phyloP scores from a whole-genome alignment of 495 filamentous ascomycete species.

The Schizothecium vesticola region DNA sequence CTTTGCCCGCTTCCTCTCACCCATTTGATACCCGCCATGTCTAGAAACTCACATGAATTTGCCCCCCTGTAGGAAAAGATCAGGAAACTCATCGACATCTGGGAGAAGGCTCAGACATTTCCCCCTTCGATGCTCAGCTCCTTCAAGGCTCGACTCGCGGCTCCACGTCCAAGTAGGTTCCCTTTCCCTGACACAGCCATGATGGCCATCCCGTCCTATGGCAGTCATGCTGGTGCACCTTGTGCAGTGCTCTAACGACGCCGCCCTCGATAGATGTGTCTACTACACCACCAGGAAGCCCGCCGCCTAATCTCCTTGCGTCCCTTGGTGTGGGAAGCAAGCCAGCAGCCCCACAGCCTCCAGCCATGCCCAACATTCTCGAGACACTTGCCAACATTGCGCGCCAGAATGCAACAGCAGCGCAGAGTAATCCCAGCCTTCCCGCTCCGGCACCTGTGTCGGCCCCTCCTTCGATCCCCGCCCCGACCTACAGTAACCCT shows the following conservation, averaged over 20 bases:
- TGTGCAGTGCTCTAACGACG: conserved; percentile 28
- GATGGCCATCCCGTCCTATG: conserved; percentile 5
- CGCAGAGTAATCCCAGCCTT: conserved; percentile 49
- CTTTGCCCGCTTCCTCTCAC: neutral
- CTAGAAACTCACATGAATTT: conserved; percentile 38
- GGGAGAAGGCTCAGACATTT: conserved; percentile 93
- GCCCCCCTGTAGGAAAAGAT: conserved; percentile 78
- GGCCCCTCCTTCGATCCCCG: conserved; percentile 16
- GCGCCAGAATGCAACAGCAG: conserved; percentile 64
- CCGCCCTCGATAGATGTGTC: conserved; percentile 53
- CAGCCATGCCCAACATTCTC: conserved; percentile 55
- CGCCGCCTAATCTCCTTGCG: conserved; percentile 47
- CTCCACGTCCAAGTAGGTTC: conserved; percentile 60
- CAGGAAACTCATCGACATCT: conserved; percentile 92
- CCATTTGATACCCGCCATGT: conserved; percentile 3
- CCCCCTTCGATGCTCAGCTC: conserved; percentile 71
- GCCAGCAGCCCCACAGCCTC: conserved; percentile 17
- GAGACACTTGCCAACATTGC: conserved; percentile 81
- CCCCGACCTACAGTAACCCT: conserved; percentile 20
- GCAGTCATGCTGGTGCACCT: neutral
- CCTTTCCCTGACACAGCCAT: neutral
- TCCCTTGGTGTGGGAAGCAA: conserved; percentile 20
- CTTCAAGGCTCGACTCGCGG: conserved; percentile 79
- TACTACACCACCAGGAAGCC: conserved; percentile 76
- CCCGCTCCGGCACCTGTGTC: conserved; percentile 34